phyloP scores from a whole-genome alignment of 805 yeast genomes.

The Priceomyces melissophilus region DNA sequence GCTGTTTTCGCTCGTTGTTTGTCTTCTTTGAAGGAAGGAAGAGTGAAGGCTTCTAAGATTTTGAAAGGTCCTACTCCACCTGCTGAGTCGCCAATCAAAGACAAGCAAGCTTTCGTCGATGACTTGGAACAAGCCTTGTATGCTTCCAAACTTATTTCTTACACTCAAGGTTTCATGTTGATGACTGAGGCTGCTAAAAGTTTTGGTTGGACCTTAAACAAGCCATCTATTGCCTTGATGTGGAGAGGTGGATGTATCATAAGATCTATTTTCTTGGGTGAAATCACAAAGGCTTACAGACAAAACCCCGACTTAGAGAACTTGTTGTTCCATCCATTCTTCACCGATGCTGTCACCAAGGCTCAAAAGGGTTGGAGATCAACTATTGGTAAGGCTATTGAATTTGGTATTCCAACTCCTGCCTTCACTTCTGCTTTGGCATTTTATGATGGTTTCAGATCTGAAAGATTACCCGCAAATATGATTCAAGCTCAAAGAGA shows the following conservation, averaged over 20 bases:
- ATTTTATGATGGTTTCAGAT: constrained; percentile 98
- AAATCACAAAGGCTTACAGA: constrained; percentile 95
- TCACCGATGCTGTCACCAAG: constrained; percentile 83
- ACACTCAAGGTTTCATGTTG: constrained; percentile 99
- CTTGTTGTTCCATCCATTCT: constrained; percentile 93
- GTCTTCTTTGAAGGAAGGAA: constrained; percentile 88
- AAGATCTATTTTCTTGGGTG: constrained; percentile 97
- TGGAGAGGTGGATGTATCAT: constrained; percentile 99
- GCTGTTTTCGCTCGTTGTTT: constrained; percentile 97
- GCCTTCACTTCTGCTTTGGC: constrained; percentile 96
- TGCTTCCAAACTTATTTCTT: constrained; percentile 97
- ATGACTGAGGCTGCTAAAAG: constrained; percentile 97
- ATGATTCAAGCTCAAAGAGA: constrained; percentile 99
- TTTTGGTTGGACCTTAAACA: constrained; percentile 95
- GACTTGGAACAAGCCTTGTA: constrained; percentile 96
- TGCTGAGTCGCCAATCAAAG: constrained; percentile 58
- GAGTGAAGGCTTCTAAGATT: constrained; percentile 76
- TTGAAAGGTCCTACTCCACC: constrained; percentile 76
- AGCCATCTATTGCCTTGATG: constrained; percentile 98
- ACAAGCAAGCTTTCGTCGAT: constrained; percentile 81
- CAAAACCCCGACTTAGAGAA: constrained; percentile 90
- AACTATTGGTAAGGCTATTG: constrained; percentile 71
- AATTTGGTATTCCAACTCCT: constrained; percentile 93
- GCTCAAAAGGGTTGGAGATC: constrained; percentile 97
- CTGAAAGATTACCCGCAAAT: constrained; percentile 94